phyloP scores from a whole-genome alignment of 2,329 filamentous ascomycete species.

The Hymenoscyphus occultus region DNA sequence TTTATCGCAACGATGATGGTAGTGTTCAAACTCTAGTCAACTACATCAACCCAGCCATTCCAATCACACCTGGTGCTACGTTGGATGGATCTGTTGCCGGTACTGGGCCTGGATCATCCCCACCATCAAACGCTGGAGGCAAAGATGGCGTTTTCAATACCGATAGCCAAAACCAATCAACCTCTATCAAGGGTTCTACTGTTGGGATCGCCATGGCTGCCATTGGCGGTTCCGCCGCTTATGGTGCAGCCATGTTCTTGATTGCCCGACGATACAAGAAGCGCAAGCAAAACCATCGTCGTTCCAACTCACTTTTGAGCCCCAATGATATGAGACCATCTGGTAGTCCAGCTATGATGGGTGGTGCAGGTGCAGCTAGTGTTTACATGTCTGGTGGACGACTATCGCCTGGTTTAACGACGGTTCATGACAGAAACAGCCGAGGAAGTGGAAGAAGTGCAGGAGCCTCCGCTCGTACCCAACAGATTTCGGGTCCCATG shows the following conservation, averaged over 20 bases:
- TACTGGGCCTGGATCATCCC: conserved; percentile 40
- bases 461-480: conserved; percentile 51
- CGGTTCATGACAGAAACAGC: conserved; percentile 45
- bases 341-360: conserved; percentile 46
- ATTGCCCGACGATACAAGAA: conserved; percentile 69
- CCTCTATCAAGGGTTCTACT: conserved; percentile 61
- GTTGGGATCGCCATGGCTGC: conserved; percentile 64
- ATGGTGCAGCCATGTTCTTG: conserved; percentile 74
- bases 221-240: conserved; percentile 64
- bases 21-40: conserved; percentile 71
- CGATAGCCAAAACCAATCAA: conserved; percentile 42
- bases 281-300: conserved; percentile 59
- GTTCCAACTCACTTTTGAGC: conserved; percentile 56
- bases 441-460: conserved; percentile 50
- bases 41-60: conserved; percentile 80
- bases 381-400: conserved; percentile 41
- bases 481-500: conserved; percentile 69
- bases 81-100: conserved; percentile 36
- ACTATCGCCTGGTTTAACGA: conserved; percentile 36
- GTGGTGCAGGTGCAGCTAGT: conserved; percentile 42
- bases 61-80: conserved; percentile 42
- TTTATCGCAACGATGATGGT: conserved; percentile 68
- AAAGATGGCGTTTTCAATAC: conserved; percentile 43
- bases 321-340: conserved; percentile 49
- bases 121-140: conserved; percentile 33